phyloP scores from a whole-genome alignment of 345 rosid genomes.

The Cardiospermum halicacabum region DNA sequence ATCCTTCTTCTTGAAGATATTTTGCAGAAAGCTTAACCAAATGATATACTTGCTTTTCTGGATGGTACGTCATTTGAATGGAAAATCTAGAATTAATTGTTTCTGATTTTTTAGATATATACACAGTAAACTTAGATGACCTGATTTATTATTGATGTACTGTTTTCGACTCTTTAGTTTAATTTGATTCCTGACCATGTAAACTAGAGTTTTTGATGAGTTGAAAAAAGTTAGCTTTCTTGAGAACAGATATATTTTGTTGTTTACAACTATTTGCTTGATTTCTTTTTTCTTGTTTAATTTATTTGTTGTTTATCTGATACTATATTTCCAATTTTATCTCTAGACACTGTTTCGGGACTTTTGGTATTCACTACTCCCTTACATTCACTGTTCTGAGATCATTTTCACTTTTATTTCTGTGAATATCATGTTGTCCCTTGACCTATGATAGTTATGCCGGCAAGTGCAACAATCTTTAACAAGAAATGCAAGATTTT shows the following conservation, averaged over 20 bases:
- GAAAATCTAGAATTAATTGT: background rate
- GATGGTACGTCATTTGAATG: slow-evolving; percentile 2
- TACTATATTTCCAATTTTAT: background rate
- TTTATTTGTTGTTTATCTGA: background rate
- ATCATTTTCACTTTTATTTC: slow-evolving; percentile 6
- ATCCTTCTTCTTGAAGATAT: slow-evolving; percentile 41
- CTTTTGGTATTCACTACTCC: background rate
- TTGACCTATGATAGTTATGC: slow-evolving; percentile 77
- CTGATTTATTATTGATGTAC: background rate
- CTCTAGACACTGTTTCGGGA: background rate
- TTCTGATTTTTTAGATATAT: background rate
- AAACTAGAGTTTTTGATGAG: background rate
- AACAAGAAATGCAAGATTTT: slow-evolving; percentile 84
- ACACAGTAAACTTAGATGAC: background rate
- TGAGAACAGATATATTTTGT: background rate
- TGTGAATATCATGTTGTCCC: slow-evolving; percentile 28
- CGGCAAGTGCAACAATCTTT: slow-evolving; percentile 79
- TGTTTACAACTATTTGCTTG: background rate
- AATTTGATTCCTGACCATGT: background rate
- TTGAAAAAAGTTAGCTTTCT: background rate
- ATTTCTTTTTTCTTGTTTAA: too few relatives aligned
- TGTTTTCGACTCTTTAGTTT: background rate
- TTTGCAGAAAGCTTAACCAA: background rate
- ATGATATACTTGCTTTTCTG: background rate
- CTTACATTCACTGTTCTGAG: background rate